Evolutionary conservation across 2,329 filamentous ascomycete genomes (phyloP).

Genomic region (Epichloe sp.): DNA sequence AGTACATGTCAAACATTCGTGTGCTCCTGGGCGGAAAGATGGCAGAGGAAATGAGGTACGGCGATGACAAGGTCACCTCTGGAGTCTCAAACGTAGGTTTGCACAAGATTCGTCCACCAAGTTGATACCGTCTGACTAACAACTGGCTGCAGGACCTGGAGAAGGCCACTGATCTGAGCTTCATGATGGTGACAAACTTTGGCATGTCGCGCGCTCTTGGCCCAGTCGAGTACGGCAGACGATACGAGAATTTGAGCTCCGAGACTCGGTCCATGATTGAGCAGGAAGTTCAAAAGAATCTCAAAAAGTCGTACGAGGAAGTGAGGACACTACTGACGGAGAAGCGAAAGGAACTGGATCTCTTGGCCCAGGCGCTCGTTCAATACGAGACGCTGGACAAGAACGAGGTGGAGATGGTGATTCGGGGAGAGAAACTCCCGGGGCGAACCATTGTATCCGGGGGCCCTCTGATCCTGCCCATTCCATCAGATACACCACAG

Average conservation of each 20-base stretch:
- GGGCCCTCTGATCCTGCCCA: conserved; percentile 26
- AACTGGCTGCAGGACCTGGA: conserved; percentile 56
- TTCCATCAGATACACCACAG: conserved; percentile 21
- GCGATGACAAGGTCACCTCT: conserved; percentile 79
- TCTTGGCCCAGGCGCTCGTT: conserved; percentile 76
- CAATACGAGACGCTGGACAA: conserved; percentile 89
- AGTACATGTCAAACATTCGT: conserved; percentile 71
- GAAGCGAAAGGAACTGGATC: conserved; percentile 73
- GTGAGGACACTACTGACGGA: conserved; percentile 58
- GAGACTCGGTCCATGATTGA: conserved; percentile 83
- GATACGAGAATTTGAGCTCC: conserved; percentile 70
- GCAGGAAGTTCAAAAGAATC: conserved; percentile 68
- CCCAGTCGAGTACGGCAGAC: conserved; percentile 73
- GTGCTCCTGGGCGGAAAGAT: conserved; percentile 76
- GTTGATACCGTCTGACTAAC: conserved; percentile 12
- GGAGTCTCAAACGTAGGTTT: conserved; percentile 66
- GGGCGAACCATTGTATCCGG: conserved; percentile 48
- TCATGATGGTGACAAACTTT: conserved; percentile 74
- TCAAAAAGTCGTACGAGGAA: conserved; percentile 69
- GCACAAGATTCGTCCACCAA: background rate
- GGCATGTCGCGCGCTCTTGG: conserved; percentile 85
- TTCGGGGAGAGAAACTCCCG: conserved; percentile 70
- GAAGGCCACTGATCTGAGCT: conserved; percentile 68
- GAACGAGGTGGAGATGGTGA: conserved; percentile 80
- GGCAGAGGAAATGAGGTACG: conserved; percentile 83